Base-by-base conservation (phyloP, 1,284 basidiomycete genomes). In the Austroboletus olivaceoglutinosus region DNA sequence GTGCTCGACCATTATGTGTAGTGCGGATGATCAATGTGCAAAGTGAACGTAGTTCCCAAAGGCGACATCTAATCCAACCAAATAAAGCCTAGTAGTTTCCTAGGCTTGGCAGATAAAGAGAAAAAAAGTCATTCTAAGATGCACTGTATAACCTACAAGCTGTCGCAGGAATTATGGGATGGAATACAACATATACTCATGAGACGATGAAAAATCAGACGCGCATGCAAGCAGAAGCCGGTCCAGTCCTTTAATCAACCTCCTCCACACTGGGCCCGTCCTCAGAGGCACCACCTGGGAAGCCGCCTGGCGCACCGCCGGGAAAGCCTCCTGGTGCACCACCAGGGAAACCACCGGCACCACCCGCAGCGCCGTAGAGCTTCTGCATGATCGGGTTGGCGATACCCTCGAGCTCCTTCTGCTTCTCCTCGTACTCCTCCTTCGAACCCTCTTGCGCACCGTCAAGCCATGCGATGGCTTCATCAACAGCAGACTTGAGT, bases 341-440 rank as follows among this genome's bases (percentile, higher is more conserved):
- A 50, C 77, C 78, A 42, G 76, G 76, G 68, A 74, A 74, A 43
- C 75, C 78, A 43, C 74, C 75, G 23, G 74, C 75, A 58, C 74
- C 88, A 62, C 86, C 89, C 41, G 82, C 89, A 58, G 81, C 76
- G 52, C 83, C 82, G 75, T 98, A 98, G 23, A 95, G 82, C 75
- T 89, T 91, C 76, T 89, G 85, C 93, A 96, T 96, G 75, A 96
- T 95, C 45, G 94, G 94, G 80, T 88, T 95, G 62, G 93, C 91
- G 59, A 94, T 71, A 12, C 69, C 76, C 78, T 99, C 96, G 52
- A 99, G 81, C 76, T 98, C 95, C 82, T 98, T 97, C 74, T 98
- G 95, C 76, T 88, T 90, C 69, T 82, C 82, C 72, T 93, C 89
- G 76, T 98, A 96, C 79, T 99, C 97, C 68, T 96, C 93, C 77